These are phyloP conservation scores for Colletotrichum destructivum DNA, from an alignment of 2,329 filamentous ascomycete species.

Conservation along the genomic window DNA sequence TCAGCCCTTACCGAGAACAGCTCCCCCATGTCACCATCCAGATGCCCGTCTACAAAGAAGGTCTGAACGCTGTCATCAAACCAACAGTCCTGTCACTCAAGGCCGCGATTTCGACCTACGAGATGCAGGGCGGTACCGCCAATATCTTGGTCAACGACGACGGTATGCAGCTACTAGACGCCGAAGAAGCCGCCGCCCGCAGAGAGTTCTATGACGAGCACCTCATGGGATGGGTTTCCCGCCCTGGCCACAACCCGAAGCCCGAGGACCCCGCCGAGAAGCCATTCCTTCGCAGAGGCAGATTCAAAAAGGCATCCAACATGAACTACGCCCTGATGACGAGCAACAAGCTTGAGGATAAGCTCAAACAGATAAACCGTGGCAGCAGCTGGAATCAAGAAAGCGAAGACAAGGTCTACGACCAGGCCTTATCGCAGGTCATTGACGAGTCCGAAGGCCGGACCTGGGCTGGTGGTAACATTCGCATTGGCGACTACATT, in stretches of 20 bases:
- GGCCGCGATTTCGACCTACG: constrained; percentile 65
- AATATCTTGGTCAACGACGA: constrained; percentile 80
- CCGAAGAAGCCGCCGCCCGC: constrained; percentile 63
- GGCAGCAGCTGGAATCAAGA: constrained; percentile 55
- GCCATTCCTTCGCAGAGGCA: constrained; percentile 69
- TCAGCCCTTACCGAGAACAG: constrained; percentile 51
- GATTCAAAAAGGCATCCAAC: constrained; percentile 78
- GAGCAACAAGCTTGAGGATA: constrained; percentile 70
- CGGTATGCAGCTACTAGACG: constrained; percentile 73
- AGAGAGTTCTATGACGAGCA: constrained; percentile 71
- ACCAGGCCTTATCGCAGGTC: constrained; percentile 60
- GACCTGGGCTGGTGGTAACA: constrained; percentile 71
- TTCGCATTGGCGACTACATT: constrained; percentile 73
- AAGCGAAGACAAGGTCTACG: constrained; percentile 62
- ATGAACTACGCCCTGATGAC: constrained; percentile 76
- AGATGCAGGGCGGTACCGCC: constrained; percentile 73
- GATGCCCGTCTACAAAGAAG: constrained; percentile 62
- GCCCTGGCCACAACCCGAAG: constrained; percentile 67
- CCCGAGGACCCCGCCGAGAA: constrained; percentile 62
- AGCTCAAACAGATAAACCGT: constrained; percentile 57
- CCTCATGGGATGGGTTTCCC: constrained; percentile 70
- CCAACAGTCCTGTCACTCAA: constrained; percentile 65
- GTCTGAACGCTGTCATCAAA: constrained; percentile 59
- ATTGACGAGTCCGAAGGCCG: constrained; percentile 64
- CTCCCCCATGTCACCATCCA: constrained; percentile 62